Evolutionary conservation across 345 rosid species (phyloP).

Genomic region (Rhodamnia argentea): DNA sequence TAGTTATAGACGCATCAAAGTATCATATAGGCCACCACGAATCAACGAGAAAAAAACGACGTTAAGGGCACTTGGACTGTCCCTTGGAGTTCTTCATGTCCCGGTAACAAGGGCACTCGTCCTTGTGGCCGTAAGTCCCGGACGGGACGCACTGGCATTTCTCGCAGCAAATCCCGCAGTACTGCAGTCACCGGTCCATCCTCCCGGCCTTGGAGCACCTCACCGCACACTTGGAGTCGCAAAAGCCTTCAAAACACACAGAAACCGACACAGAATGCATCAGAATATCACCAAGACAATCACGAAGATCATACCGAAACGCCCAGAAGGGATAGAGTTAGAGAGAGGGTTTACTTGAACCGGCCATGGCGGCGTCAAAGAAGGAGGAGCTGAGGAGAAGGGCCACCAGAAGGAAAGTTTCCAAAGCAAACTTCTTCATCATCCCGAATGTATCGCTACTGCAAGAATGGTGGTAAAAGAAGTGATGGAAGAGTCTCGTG

Average conservation of each 20-base stretch:
- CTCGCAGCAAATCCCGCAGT: conserved; percentile 61
- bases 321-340: background rate
- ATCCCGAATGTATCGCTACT: background rate
- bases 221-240: conserved; percentile 31
- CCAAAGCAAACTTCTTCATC: conserved; percentile 4
- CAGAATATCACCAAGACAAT: background rate
- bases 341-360: background rate
- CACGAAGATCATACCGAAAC: background rate
- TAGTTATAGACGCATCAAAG: background rate
- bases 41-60: background rate
- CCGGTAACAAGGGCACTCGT: conserved; percentile 60
- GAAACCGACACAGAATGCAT: background rate
- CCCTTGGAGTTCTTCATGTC: conserved; percentile 46
- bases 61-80: conserved; percentile 55
- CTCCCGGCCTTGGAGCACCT: conserved; percentile 54
- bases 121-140: conserved; percentile 64
- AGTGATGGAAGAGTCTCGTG: background rate
- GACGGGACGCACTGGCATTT: conserved; percentile 75
- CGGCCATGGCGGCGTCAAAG: background rate
- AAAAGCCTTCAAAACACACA: conserved; percentile 1
- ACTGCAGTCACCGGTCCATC: conserved; percentile 53
- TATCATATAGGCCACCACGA: background rate
- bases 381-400: conserved; percentile 1
- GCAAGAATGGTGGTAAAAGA: background rate
- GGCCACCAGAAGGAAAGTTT: background rate